phyloP scores from a whole-genome alignment of 2,329 filamentous ascomycete species.

The Nemania sp. region DNA sequence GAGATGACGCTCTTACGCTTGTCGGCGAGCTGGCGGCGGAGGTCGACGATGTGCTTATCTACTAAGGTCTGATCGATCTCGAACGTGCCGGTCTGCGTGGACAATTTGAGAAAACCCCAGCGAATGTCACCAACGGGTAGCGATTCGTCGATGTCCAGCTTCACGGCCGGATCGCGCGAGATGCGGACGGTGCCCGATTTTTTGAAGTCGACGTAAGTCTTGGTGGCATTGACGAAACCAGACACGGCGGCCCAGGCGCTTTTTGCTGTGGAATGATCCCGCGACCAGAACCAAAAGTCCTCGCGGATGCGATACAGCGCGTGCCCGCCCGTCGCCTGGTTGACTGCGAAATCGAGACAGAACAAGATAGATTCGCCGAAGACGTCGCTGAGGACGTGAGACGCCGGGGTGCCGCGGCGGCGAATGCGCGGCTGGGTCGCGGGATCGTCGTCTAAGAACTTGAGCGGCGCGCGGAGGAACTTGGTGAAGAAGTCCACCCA shows the following conservation, averaged over 20 bases:
- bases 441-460: slow-evolving; percentile 57
- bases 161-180: slow-evolving; percentile 28
- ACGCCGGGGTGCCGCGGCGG: slow-evolving; percentile 61
- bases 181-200: slow-evolving; percentile 56
- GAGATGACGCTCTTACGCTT: slow-evolving; percentile 55
- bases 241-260: slow-evolving; percentile 63
- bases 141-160: slow-evolving; percentile 33
- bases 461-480: slow-evolving; percentile 62
- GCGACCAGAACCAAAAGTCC: slow-evolving; percentile 68
- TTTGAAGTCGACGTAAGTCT: slow-evolving; percentile 56
- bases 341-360: slow-evolving; percentile 67
- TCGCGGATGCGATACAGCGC: slow-evolving; percentile 66
- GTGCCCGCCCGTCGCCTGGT: slow-evolving; percentile 56
- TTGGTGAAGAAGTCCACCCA: slow-evolving; percentile 63
- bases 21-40: slow-evolving; percentile 57
- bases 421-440: slow-evolving; percentile 48
- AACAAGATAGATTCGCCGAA: slow-evolving; percentile 66
- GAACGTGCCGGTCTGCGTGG: slow-evolving; percentile 56
- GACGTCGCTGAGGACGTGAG: slow-evolving; percentile 60
- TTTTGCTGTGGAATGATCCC: slow-evolving; percentile 54
- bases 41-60: slow-evolving; percentile 61
- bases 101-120: slow-evolving; percentile 61
- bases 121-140: slow-evolving; percentile 54
- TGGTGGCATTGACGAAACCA: slow-evolving; percentile 57
- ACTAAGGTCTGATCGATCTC: slow-evolving; percentile 63